Evolutionary conservation across 2,329 filamentous ascomycete species (phyloP), one percentile per base, ranked within the genome.

Genomic region (Phialophora chinensis): DNA sequence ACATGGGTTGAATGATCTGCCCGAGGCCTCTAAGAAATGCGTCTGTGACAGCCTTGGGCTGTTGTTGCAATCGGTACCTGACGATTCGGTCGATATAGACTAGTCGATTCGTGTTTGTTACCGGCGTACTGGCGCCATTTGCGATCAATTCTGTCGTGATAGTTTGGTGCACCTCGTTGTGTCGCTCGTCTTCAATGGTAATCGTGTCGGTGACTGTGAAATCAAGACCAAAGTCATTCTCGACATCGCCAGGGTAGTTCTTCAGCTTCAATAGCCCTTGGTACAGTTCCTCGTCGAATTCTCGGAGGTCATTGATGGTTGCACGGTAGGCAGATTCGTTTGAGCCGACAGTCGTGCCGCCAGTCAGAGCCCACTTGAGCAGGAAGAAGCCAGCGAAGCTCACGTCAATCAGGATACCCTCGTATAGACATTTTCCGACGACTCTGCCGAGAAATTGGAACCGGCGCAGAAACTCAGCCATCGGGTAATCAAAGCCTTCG

Each of bases 351-450:
- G 85, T 84, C 27, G 80, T 79, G 4, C 87, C 88, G 17, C 90
- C 90, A 11, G 90, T 89, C 61, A 94, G 85, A 2, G 93, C 88
- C 95, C 95, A 99, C 77, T 98, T 97, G 66, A 97, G 86, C 6
- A 99, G 85, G 80, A 99, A 99, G 81, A 99, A 99, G 0, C 91
- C 90, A 0, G 94, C 93, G 81, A 99, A 99, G 59, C 88, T 88
- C 66, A 97, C 89, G 77, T 99, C 93, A 55, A 98, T 89, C 2
- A 99, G 84, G 53, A 99, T 98, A 0, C 93, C 93, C 80, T 99
- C 95, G 75, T 99, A 99, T 74, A 99, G 83, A 78, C 95, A 99
- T 77, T 99, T 99, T 11, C 95, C 95, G 29, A 99, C 89, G 31
- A 99, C 87, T 3, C 95, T 90, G 1, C 95, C 95, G 0, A 98